A percentile compares a stretch with the other conserved stretches of the same genome.
phyloP scores from a whole-genome alignment of 2,329 filamentous ascomycete species.

The Rasamsonia emersonii region DNA sequence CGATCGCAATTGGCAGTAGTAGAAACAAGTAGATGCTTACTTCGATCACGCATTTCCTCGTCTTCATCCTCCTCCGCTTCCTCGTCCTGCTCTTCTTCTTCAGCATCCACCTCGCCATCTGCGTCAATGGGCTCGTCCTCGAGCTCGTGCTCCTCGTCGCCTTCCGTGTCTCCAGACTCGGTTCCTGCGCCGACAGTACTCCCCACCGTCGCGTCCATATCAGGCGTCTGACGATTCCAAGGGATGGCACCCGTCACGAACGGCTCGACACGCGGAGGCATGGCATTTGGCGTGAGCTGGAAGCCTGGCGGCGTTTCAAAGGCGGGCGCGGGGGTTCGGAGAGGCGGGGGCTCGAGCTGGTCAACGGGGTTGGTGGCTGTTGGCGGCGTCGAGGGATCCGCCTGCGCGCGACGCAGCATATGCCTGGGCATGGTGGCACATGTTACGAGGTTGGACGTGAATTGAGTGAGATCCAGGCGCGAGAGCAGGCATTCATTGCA shows the following conservation, averaged over 20 bases:
- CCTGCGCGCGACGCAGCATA: conserved; percentile 6
- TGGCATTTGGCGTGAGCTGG: conserved; percentile 3
- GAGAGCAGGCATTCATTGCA: background rate
- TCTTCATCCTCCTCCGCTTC: conserved; percentile 22
- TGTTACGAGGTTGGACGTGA: too few relatives aligned
- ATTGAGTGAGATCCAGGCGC: too few relatives aligned
- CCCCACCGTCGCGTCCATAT: conserved; percentile 1
- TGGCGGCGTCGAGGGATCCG: conserved; percentile 3
- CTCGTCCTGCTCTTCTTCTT: conserved; percentile 9
- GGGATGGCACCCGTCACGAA: background rate
- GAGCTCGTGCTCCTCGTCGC: conserved; percentile 8
- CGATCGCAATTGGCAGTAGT: background rate
- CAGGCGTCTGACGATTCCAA: conserved; percentile 3
- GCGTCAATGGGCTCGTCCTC: too few relatives aligned
- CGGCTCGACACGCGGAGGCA: conserved; percentile 1
- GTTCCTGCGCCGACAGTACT: background rate
- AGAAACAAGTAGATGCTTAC: conserved; percentile 12
- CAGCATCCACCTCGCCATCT: conserved; percentile 6
- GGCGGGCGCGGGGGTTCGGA: conserved; percentile 1
- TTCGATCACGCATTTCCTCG: conserved; percentile 23
- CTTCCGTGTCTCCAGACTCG: conserved; percentile 5
- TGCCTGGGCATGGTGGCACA: conserved; percentile 8
- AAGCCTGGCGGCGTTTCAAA: conserved; percentile 5
- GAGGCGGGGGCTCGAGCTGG: conserved; percentile 2
- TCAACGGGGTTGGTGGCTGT: conserved; percentile 4